A percentile compares a stretch with the other conserved stretches of the same genome.
Evolutionary conservation across 2,329 filamentous ascomycete genomes (phyloP).

Genomic region (Exophiala alcalophila): DNA sequence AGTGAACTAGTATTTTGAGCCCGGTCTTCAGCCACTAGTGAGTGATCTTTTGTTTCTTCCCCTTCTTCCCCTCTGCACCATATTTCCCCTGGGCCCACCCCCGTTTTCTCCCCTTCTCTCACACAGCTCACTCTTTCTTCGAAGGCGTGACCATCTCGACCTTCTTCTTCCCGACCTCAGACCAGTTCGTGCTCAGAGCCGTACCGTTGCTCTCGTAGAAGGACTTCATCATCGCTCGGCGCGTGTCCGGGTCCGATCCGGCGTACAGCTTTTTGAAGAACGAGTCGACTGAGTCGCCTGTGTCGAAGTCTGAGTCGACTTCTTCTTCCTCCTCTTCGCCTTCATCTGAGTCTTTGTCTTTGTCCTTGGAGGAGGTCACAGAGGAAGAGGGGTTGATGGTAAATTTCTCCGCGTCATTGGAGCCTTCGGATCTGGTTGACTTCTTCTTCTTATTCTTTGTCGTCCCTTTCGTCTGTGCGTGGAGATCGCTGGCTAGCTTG

Average conservation of each 20-base stretch:
- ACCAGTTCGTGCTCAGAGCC: constrained; percentile 87
- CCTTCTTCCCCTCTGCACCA: no score
- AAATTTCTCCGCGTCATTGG: constrained; percentile 37
- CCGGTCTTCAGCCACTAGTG: no score
- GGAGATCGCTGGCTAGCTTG: constrained; percentile 59
- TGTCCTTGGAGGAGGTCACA: constrained; percentile 29
- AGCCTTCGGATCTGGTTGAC: constrained; percentile 43
- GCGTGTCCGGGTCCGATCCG: constrained; percentile 71
- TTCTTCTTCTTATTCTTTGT: constrained; percentile 29
- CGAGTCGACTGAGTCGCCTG: constrained; percentile 51
- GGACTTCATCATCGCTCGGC: constrained; percentile 96
- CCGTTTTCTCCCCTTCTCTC: not conserved
- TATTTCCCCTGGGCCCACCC: not conserved
- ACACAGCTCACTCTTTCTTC: constrained; percentile 14
- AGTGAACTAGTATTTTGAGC: no score
- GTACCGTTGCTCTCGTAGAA: constrained; percentile 93
- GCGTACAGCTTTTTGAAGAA: constrained; percentile 94
- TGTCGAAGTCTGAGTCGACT: constrained; percentile 41
- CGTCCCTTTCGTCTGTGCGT: constrained; percentile 39
- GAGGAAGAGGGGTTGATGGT: no score
- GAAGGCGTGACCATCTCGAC: constrained; percentile 52
- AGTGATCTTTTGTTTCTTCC: not conserved
- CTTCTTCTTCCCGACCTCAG: constrained; percentile 67
- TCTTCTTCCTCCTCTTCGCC: constrained; percentile 47
- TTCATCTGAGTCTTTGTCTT: constrained; percentile 39